phyloP scores from a whole-genome alignment of 177 flowering plant species.

The Telopea speciosissima region DNA sequence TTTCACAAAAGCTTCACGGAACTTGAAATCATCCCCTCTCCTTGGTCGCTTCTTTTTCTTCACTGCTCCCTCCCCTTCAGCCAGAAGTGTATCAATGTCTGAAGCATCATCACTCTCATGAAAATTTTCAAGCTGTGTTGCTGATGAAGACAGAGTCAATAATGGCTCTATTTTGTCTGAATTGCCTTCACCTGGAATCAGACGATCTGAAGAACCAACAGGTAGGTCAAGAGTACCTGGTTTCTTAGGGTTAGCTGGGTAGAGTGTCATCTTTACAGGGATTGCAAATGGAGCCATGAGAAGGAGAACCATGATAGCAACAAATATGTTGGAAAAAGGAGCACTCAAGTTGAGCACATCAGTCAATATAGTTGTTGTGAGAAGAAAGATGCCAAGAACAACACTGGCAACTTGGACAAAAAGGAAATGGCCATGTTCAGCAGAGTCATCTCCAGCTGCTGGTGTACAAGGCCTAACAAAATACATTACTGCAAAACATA shows the following conservation, averaged over 20 bases:
- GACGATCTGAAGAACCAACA: slow-evolving; percentile 27
- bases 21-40: slow-evolving; percentile 81
- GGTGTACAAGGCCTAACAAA: slow-evolving; percentile 75
- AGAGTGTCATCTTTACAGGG: slow-evolving; percentile 80
- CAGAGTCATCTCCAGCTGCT: slow-evolving; percentile 52
- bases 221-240: slow-evolving; percentile 18
- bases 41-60: slow-evolving; percentile 75
- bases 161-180: slow-evolving; percentile 40
- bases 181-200: slow-evolving; percentile 22
- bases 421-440: slow-evolving; percentile 53
- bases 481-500: slow-evolving; percentile 61
- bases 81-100: slow-evolving; percentile 69
- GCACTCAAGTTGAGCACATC: slow-evolving; percentile 34
- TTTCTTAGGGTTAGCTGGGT: slow-evolving; percentile 26
- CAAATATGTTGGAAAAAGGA: slow-evolving; percentile 33
- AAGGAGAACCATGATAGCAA: slow-evolving; percentile 57
- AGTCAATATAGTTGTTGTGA: slow-evolving; percentile 51
- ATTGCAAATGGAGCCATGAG: slow-evolving; percentile 82
- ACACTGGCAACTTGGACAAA: slow-evolving; percentile 64
- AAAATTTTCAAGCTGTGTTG: slow-evolving; percentile 41
- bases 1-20: slow-evolving; percentile 61
- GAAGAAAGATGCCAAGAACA: slow-evolving; percentile 63
- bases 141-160: slow-evolving; percentile 47
- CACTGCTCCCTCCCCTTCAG: slow-evolving; percentile 90
- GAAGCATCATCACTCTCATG: slow-evolving; percentile 44